Conservation (phyloP, 345 rosid species). For the Lumnitzera racemosa region DNA sequence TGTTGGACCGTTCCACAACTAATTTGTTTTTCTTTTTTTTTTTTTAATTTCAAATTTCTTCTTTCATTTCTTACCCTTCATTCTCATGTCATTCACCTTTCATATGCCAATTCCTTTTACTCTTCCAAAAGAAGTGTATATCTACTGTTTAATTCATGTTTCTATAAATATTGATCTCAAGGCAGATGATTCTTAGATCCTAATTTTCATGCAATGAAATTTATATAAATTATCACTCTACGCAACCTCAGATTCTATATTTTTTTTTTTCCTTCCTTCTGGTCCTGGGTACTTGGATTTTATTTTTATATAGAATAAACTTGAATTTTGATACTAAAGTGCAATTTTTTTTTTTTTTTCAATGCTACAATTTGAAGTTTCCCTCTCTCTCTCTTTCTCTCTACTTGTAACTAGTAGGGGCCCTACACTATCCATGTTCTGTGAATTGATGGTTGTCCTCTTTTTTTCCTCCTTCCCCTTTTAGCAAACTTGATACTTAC, state of each 20-base stretch:
- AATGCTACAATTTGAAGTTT: constrained; percentile 19
- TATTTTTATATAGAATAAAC: too few species aligned
- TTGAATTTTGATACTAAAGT: constrained; percentile 14
- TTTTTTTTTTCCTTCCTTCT: too few species aligned
- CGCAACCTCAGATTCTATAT: too few species aligned
- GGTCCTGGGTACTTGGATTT: too few species aligned
- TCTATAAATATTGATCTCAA: too few species aligned
- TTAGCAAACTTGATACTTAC: constrained; percentile 39
- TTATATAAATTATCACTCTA: too few species aligned
- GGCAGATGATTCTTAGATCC: too few species aligned
- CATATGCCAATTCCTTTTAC: not conserved
- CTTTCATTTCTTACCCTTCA: not conserved
- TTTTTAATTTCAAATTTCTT: constrained; percentile 4
- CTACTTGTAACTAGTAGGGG: constrained; percentile 13
- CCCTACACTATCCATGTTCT: constrained; percentile 35
- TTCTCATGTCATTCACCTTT: constrained; percentile 11
- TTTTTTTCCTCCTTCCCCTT: constrained; percentile 28
- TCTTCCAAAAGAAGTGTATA: constrained; percentile 10
- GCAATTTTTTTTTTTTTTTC: constrained; percentile 13
- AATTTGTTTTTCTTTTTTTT: constrained; percentile 9
- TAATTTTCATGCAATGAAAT: too few species aligned
- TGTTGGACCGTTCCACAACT: constrained; percentile 35
- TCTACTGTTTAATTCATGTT: too few species aligned
- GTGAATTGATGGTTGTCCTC: constrained; percentile 29
- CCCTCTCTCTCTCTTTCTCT: not conserved